Conservation (phyloP, 1,139 yeast species). For the Groenewaldozyma sp. region DNA sequence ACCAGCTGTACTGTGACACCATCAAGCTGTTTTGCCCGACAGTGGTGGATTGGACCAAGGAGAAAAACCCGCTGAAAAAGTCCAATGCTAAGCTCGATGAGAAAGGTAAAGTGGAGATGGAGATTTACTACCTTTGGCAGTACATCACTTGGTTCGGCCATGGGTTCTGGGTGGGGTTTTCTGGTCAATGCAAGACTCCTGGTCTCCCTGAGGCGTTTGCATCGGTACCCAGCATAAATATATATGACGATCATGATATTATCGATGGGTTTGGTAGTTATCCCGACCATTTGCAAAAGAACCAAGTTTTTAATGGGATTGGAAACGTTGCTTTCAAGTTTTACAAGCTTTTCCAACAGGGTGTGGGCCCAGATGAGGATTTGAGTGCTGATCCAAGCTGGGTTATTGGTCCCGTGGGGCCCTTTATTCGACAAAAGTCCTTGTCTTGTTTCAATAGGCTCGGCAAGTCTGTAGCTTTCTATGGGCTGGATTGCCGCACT, state of each 20-base stretch:
- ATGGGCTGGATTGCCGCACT: conserved; percentile 88
- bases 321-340: conserved; percentile 77
- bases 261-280: conserved; percentile 95
- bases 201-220: conserved; percentile 70
- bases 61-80: conserved; percentile 42
- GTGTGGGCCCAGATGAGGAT: conserved; percentile 43
- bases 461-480: conserved; percentile 61
- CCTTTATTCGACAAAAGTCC: conserved; percentile 53
- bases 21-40: conserved; percentile 48
- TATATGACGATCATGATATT: conserved; percentile 80
- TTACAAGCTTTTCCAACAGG: conserved; percentile 89
- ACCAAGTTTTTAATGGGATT: conserved; percentile 56
- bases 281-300: conserved; percentile 60
- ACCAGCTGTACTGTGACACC: conserved; percentile 84
- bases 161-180: conserved; percentile 72
- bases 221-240: conserved; percentile 73
- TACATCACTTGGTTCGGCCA: conserved; percentile 84
- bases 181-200: conserved; percentile 54
- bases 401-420: conserved; percentile 40
- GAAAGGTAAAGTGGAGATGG: conserved; percentile 45
- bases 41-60: conserved; percentile 50
- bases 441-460: conserved; percentile 64
- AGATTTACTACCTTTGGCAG: conserved; percentile 57
- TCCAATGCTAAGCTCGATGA: conserved; percentile 35
- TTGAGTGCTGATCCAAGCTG: conserved; percentile 30